Evolutionary conservation across 176 grass and related monocot species (phyloP).

Genomic region (Raddia guianensis): DNA sequence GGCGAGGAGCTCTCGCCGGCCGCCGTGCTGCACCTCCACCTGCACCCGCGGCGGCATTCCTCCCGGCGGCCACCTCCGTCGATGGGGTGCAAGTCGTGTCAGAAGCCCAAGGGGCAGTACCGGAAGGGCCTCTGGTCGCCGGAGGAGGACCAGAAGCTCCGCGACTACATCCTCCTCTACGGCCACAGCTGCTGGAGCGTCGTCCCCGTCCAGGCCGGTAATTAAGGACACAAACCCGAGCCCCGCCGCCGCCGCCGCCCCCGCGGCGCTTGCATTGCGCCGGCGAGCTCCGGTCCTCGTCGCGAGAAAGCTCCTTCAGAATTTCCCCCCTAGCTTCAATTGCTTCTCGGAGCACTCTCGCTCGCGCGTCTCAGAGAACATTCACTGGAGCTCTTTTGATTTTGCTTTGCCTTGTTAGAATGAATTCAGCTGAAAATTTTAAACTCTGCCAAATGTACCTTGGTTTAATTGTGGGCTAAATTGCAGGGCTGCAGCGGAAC

Average conservation of each 20-base stretch:
- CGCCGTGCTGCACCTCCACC: not conserved
- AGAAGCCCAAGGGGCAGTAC: conserved; percentile 78
- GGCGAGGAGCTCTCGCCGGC: not conserved
- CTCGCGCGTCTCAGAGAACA: not conserved
- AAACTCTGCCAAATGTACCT: conserved; percentile 39
- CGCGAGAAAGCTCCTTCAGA: not conserved
- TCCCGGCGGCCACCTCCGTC: not conserved
- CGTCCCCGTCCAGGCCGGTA: conserved; percentile 77
- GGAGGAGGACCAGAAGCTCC: conserved; percentile 82
- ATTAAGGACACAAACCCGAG: not conserved
- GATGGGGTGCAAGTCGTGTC: conserved; percentile 83
- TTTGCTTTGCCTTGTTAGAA: not conserved
- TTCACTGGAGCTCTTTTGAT: not conserved
- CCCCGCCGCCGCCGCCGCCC: not conserved
- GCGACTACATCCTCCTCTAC: conserved; percentile 73
- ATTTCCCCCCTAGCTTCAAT: not conserved
- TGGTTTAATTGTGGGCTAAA: conserved; percentile 12
- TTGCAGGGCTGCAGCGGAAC: conserved; percentile 79
- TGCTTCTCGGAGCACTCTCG: not conserved
- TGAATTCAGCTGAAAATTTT: not conserved
- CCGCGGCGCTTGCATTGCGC: not conserved
- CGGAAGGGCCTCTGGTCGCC: conserved; percentile 97
- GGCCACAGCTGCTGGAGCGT: conserved; percentile 90
- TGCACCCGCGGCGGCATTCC: not conserved
- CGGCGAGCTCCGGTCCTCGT: not conserved